These are phyloP conservation scores for Salix arbutifolia DNA, from an alignment of 345 rosid species.

Conservation along the genomic window DNA sequence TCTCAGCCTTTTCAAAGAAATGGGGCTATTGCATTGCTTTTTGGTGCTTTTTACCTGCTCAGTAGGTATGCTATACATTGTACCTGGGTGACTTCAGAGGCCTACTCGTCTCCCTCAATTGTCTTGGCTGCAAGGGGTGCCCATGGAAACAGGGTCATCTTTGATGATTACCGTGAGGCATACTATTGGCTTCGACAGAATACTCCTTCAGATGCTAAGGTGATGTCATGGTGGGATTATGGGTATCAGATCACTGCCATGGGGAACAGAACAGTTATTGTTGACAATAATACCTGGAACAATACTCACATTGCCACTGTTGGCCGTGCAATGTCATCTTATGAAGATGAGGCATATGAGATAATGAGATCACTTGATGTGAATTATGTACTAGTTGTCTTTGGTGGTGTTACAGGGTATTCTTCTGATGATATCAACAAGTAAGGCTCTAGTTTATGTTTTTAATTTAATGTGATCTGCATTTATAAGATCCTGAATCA, in stretches of 20 bases:
- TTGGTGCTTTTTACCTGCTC: conserved; percentile 86
- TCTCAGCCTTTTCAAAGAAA: conserved; percentile 93
- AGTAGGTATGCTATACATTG: conserved; percentile 87
- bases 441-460: conserved; percentile 40
- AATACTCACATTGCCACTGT: conserved; percentile 99
- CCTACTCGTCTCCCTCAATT: conserved; percentile 97
- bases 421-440: conserved; percentile 99
- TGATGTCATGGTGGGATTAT: conserved; percentile 99
- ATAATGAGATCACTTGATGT: conserved; percentile 97
- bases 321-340: conserved; percentile 99
- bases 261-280: conserved; percentile 99
- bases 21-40: conserved; percentile 79
- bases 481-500: neutral
- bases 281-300: conserved; percentile 98
- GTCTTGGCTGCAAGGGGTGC: conserved; percentile 99
- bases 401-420: conserved; percentile 98
- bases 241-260: conserved; percentile 99
- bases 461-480: neutral
- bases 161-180: conserved; percentile 99
- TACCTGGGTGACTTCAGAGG: conserved; percentile 99
- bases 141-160: conserved; percentile 86
- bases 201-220: conserved; percentile 92
- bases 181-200: conserved; percentile 98
- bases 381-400: conserved; percentile 89
- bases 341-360: conserved; percentile 91